Percentiles rank a stretch among this genome's conserved stretches.
Evolutionary conservation across 352 stramenopile species (phyloP).

Genomic region (Halophytophthora batemanensis): DNA sequence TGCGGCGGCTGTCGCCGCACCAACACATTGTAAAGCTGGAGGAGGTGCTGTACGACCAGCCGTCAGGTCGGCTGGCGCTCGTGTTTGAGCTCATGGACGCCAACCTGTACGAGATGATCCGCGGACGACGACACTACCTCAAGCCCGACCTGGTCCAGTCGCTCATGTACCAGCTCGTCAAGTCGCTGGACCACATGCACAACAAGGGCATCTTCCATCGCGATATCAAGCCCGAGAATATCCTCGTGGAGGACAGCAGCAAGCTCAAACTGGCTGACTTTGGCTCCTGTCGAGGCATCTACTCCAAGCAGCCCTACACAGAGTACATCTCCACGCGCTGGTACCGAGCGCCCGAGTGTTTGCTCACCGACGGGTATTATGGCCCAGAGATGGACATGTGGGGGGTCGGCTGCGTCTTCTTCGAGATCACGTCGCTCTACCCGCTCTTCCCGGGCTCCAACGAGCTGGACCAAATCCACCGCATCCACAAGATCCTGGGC

Average conservation of each 20-base stretch:
- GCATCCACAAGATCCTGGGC: conserved; percentile 94
- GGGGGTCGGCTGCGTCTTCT: conserved; percentile 95
- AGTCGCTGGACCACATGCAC: conserved; percentile 96
- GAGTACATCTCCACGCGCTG: conserved; percentile 97
- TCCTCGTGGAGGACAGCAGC: conserved; percentile 85
- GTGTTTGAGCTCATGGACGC: conserved; percentile 97
- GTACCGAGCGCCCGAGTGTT: conserved; percentile 94
- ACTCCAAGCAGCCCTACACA: conserved; percentile 95
- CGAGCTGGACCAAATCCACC: conserved; percentile 94
- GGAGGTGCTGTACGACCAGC: conserved; percentile 93
- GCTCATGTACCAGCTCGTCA: conserved; percentile 93
- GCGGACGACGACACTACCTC: conserved; percentile 82
- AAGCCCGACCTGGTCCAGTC: conserved; percentile 80
- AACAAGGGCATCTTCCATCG: conserved; percentile 96
- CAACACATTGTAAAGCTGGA: conserved; percentile 95
- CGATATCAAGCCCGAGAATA: conserved; percentile 97
- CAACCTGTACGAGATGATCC: conserved; percentile 97
- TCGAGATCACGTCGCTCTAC: conserved; percentile 94
- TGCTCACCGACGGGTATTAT: conserved; percentile 95
- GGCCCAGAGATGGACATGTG: conserved; percentile 96
- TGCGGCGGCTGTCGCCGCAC: conserved; percentile 91
- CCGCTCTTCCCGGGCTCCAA: conserved; percentile 94
- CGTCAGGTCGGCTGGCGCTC: conserved; percentile 90
- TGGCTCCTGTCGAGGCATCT: conserved; percentile 93
- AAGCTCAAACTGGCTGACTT: conserved; percentile 95